Conservation (phyloP, 495 filamentous ascomycete species). For the Hypomontagnella monticulosa region DNA sequence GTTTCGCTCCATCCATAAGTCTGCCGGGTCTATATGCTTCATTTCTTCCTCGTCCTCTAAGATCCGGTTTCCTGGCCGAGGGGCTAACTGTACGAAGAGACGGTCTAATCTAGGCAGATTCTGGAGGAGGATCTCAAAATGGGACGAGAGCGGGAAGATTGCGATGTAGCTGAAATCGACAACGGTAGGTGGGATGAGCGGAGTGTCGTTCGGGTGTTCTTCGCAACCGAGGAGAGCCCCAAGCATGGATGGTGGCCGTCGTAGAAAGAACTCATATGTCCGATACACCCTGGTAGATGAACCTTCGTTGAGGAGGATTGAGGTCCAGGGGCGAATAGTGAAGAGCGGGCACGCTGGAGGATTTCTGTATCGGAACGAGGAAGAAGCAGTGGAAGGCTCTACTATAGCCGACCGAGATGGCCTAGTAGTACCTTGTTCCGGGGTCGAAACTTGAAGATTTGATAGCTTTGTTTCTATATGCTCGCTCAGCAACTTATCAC, state of each 20-base stretch:
- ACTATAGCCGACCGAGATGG: neutral
- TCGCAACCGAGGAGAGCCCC: slow-evolving; percentile 49
- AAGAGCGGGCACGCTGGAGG: slow-evolving; percentile 45
- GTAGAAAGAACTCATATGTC: slow-evolving; percentile 52
- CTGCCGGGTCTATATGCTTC: slow-evolving; percentile 47
- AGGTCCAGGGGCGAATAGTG: slow-evolving; percentile 53
- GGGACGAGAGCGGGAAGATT: slow-evolving; percentile 55
- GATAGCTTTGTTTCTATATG: slow-evolving; percentile 4
- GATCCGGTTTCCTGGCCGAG: slow-evolving; percentile 48
- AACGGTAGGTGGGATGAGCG: slow-evolving; percentile 49
- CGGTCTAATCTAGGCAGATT: slow-evolving; percentile 52
- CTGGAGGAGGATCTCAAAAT: slow-evolving; percentile 48
- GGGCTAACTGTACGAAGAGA: slow-evolving; percentile 57
- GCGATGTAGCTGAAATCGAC: slow-evolving; percentile 58
- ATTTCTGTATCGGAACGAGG: slow-evolving; percentile 14
- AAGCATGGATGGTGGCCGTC: slow-evolving; percentile 52
- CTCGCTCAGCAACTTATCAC: slow-evolving; percentile 1
- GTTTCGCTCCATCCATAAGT: slow-evolving; percentile 60
- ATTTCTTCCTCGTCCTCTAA: slow-evolving; percentile 50
- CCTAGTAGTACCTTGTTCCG: neutral
- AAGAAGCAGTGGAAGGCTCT: slow-evolving; percentile 8
- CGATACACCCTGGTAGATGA: slow-evolving; percentile 50
- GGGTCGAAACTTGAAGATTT: slow-evolving; percentile 12
- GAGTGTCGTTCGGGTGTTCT: slow-evolving; percentile 43
- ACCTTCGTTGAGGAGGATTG: slow-evolving; percentile 56